Evolutionary conservation across 2,329 filamentous ascomycete genomes (phyloP).

Genomic region (Onygenales sp.): DNA sequence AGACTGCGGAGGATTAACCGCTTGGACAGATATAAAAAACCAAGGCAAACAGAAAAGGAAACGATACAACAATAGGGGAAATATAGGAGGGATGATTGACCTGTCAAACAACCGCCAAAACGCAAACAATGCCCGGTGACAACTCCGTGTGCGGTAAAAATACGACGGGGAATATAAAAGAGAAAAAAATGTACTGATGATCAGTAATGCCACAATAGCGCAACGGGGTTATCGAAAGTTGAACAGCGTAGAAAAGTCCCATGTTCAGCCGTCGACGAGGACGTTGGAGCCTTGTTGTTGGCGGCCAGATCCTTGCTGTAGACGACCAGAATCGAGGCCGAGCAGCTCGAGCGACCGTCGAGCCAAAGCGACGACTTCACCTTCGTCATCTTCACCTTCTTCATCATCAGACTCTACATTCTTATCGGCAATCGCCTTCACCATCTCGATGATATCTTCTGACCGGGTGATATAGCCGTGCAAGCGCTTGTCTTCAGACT

Average conservation of each 20-base stretch:
- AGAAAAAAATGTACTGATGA: background rate
- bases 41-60: conserved; percentile 7
- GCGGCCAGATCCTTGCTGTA: too few relatives aligned
- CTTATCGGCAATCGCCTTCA: conserved; percentile 81
- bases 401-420: conserved; percentile 81
- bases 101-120: background rate
- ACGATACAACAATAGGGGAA: background rate
- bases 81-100: background rate
- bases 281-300: conserved; percentile 17
- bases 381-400: conserved; percentile 79
- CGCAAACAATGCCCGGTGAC: conserved; percentile 1
- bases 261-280: conserved; percentile 63
- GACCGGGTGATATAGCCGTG: conserved; percentile 81
- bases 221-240: background rate
- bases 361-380: conserved; percentile 84
- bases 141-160: conserved; percentile 1
- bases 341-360: conserved; percentile 82
- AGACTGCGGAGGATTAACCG: background rate
- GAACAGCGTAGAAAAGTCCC: background rate
- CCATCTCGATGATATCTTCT: conserved; percentile 84
- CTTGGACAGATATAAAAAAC: conserved; percentile 11
- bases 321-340: conserved; percentile 44
- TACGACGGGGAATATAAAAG: background rate
- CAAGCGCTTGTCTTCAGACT: conserved; percentile 87
- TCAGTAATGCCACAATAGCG: background rate